Evolutionary conservation across 73 alveolate genomes (phyloP).

Genomic region (Symbiodinium natans): DNA sequence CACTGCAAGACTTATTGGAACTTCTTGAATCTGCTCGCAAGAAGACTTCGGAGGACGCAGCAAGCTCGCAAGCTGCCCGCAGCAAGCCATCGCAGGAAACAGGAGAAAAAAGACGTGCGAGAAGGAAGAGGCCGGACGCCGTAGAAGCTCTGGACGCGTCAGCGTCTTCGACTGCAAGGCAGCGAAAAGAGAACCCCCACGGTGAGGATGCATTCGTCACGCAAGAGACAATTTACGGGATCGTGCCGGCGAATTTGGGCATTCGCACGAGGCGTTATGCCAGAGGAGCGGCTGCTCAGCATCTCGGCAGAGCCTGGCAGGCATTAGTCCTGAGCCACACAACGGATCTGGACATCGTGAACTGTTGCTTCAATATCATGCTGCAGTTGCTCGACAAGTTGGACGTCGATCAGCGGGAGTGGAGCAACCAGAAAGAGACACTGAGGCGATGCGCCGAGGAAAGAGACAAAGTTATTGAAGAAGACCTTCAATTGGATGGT

Average conservation of each 20-base stretch:
- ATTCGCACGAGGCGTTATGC: neutral
- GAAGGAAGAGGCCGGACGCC: too few species aligned
- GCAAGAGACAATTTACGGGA: neutral
- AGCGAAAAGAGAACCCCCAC: neutral
- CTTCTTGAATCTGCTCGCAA: neutral
- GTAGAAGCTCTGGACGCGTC: too few species aligned
- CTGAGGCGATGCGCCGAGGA: too few species aligned
- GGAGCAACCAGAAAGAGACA: too few species aligned
- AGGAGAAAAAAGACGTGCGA: neutral
- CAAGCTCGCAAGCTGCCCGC: neutral
- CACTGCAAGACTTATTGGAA: neutral
- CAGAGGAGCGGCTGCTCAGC: neutral
- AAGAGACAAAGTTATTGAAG: too few species aligned
- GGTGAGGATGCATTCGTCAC: neutral
- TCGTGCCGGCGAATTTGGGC: neutral
- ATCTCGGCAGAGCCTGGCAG: neutral
- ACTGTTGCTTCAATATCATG: too few species aligned
- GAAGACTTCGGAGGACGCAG: too few species aligned
- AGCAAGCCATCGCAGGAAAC: neutral
- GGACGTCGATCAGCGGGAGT: too few species aligned
- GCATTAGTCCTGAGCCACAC: neutral
- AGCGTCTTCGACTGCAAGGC: neutral
- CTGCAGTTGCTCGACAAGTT: too few species aligned
- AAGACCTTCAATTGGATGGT: too few species aligned
- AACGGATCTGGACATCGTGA: too few species aligned